phyloP scores from a whole-genome alignment of 305 asterid species.

The Nicotiana rustica region DNA sequence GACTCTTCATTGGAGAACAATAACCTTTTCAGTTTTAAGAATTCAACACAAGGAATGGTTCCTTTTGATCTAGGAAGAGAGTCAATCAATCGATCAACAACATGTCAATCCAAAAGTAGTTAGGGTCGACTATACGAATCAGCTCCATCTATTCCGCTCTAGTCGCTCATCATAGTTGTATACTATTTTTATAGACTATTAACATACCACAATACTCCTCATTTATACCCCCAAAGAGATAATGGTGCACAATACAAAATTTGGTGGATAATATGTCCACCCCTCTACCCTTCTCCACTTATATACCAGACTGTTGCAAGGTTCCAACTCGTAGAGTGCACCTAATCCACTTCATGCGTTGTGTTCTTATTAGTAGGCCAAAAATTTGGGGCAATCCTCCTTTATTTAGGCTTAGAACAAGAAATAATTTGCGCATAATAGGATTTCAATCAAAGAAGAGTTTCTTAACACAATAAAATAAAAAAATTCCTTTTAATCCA shows the following conservation, averaged over 20 bases:
- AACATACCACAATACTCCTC: not conserved
- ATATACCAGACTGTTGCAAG: not conserved
- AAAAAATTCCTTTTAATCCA: not conserved
- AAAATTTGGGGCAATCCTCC: not conserved
- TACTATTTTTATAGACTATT: not conserved
- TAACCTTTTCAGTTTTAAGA: not conserved
- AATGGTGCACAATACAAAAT: no score
- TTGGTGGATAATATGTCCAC: not conserved
- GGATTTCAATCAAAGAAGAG: constrained; percentile 7
- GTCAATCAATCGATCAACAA: not conserved
- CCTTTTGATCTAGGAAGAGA: constrained; percentile 30
- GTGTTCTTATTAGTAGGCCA: no score
- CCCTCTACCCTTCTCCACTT: not conserved
- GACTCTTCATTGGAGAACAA: constrained; percentile 1
- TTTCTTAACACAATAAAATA: not conserved
- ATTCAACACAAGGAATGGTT: not conserved
- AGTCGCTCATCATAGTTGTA: constrained; percentile 12
- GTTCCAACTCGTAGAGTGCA: not conserved
- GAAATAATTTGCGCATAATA: not conserved
- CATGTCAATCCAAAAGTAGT: not conserved
- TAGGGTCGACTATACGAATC: not conserved
- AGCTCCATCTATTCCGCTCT: not conserved
- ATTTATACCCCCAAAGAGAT: not conserved
- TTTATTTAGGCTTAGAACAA: not conserved
- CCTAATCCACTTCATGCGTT: no score